These are phyloP conservation scores for Dionaea muscipula DNA, from an alignment of 179 eudicot genomes.

Conservation along the genomic window DNA sequence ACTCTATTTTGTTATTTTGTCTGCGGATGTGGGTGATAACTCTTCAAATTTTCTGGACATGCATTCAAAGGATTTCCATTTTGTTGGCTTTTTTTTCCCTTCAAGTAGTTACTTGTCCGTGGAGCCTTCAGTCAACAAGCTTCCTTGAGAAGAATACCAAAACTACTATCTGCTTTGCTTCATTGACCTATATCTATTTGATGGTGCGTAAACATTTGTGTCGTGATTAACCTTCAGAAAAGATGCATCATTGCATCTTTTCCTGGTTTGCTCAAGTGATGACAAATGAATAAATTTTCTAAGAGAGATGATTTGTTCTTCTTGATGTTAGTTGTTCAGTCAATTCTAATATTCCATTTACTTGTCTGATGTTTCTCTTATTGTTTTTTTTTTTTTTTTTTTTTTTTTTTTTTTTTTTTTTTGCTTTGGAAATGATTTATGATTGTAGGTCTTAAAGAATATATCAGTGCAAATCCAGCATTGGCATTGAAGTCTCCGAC, in stretches of 20 bases:
- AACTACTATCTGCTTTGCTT: no score
- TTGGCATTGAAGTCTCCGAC: constrained; percentile 26
- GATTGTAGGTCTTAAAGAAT: constrained; percentile 71
- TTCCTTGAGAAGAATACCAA: no score
- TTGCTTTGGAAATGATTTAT: neutral
- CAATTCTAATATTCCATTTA: neutral
- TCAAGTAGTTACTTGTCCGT: no score
- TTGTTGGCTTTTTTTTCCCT: no score
- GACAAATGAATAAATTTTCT: no score
- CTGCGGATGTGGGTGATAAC: neutral
- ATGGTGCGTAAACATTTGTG: no score
- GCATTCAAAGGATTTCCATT: no score
- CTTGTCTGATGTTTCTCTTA: neutral
- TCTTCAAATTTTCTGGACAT: neutral
- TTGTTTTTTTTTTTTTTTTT: neutral
- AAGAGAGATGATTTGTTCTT: no score
- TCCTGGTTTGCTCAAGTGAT: neutral
- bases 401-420: neutral
- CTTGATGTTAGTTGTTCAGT: no score
- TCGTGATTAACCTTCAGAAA: neutral
- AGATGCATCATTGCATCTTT: neutral
- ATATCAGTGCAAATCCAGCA: constrained; percentile 74
- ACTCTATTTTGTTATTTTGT: no score
- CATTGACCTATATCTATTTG: neutral
- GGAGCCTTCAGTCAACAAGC: no score